Conservation (phyloP, 106 monocot genomes). For the Phalaenopsis equestris region DNA sequence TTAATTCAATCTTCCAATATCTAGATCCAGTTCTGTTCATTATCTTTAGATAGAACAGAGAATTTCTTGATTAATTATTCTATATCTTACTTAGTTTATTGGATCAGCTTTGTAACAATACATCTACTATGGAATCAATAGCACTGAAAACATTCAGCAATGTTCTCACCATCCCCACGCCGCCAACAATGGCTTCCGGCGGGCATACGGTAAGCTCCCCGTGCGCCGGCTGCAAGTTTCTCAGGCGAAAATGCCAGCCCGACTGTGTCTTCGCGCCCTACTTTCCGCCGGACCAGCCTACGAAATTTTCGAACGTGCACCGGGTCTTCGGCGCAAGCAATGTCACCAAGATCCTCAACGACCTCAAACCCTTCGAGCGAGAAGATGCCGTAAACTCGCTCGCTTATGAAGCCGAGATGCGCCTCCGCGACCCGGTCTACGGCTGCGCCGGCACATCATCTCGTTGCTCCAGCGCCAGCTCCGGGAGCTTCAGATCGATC, state of each 20-base stretch:
- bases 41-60: too few species aligned
- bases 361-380: constrained; percentile 44
- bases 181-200: too few species aligned
- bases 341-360: constrained; percentile 78
- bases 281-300: constrained; percentile 83
- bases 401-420: constrained; percentile 74
- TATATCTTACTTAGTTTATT: too few species aligned
- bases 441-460: constrained; percentile 79
- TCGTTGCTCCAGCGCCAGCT: constrained; percentile 22
- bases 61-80: too few species aligned
- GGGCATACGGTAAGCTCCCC: constrained; percentile 26
- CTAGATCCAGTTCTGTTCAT: too few species aligned
- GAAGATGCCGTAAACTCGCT: constrained; percentile 84
- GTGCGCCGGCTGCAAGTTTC: constrained; percentile 92
- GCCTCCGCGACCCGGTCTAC: constrained; percentile 69
- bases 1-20: too few species aligned
- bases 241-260: constrained; percentile 86
- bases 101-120: too few species aligned
- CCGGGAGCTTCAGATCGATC: constrained; percentile 66
- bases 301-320: constrained; percentile 82
- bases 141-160: neutral
- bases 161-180: neutral
- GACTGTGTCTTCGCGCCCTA: constrained; percentile 95
- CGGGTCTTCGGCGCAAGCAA: constrained; percentile 87
- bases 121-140: neutral